Evolutionary conservation across 1,284 basidiomycete species (phyloP).

Genomic region (Laetiporus sulphureus): DNA sequence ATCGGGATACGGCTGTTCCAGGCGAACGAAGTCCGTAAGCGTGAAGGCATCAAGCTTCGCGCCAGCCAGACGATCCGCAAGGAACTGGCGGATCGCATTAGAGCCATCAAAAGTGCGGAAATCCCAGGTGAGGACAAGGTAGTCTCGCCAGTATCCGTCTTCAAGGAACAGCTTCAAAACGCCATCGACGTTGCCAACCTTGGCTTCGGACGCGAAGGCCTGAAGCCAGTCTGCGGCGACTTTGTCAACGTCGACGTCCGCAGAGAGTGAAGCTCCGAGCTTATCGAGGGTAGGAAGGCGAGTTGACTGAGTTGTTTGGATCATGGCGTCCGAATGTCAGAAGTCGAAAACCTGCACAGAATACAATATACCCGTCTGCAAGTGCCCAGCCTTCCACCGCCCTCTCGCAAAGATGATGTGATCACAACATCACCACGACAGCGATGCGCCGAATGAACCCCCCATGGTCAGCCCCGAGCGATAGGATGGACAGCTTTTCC

Average conservation of each 20-base stretch:
- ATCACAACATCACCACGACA: background rate
- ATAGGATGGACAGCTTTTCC: no score
- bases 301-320: constrained; percentile 3
- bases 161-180: constrained; percentile 32
- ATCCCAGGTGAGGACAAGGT: constrained; percentile 53
- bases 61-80: constrained; percentile 33
- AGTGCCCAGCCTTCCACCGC: background rate
- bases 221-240: constrained; percentile 38
- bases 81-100: constrained; percentile 33
- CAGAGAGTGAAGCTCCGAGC: constrained; percentile 25
- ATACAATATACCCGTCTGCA: background rate
- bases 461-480: no score
- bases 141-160: constrained; percentile 47
- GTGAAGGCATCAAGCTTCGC: constrained; percentile 32
- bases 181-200: constrained; percentile 27
- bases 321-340: background rate
- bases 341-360: background rate
- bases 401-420: background rate
- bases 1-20: constrained; percentile 43
- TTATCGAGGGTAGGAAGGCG: constrained; percentile 31
- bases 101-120: constrained; percentile 47
- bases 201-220: constrained; percentile 31
- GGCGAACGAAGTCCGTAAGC: constrained; percentile 21
- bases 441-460: no score
- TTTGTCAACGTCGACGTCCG: constrained; percentile 25